phyloP scores from a whole-genome alignment of 2,329 filamentous ascomycete species.

The Hypomyces rosellus region DNA sequence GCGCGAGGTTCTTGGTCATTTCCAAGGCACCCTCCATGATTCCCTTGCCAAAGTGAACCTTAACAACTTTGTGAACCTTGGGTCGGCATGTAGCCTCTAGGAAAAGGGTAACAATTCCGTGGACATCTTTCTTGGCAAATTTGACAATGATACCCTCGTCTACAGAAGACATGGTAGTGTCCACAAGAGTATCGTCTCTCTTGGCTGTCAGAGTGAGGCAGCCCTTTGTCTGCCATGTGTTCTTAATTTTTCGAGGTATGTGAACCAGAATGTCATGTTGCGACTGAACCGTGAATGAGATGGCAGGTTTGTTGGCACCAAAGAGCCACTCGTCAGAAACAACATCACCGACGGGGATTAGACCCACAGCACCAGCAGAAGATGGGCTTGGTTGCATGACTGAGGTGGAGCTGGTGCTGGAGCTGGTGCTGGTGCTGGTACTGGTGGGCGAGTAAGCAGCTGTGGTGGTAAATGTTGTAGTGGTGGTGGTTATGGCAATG shows the following conservation, averaged over 20 bases:
- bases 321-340: conserved; percentile 29
- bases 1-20: conserved; percentile 36
- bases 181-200: conserved; percentile 40
- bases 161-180: conserved; percentile 41
- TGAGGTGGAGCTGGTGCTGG: conserved; percentile 18
- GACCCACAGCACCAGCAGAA: conserved; percentile 18
- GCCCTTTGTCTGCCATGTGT: conserved; percentile 49
- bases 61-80: conserved; percentile 54
- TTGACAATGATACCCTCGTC: conserved; percentile 48
- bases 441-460: conserved; percentile 11
- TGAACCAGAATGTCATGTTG: conserved; percentile 48
- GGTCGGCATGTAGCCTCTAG: conserved; percentile 54
- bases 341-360: conserved; percentile 25
- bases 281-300: conserved; percentile 28
- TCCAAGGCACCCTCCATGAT: conserved; percentile 39
- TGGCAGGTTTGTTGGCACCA: conserved; percentile 24
- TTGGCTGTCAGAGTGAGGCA: conserved; percentile 51
- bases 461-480: conserved; percentile 11
- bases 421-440: conserved; percentile 5
- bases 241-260: conserved; percentile 44
- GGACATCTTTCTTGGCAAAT: conserved; percentile 47
- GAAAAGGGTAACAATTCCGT: conserved; percentile 52
- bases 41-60: conserved; percentile 51
- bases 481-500: conserved; percentile 17
- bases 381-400: conserved; percentile 15